phyloP scores from a whole-genome alignment of 768 basidiomycete species.

The Leccinum imitatum region DNA sequence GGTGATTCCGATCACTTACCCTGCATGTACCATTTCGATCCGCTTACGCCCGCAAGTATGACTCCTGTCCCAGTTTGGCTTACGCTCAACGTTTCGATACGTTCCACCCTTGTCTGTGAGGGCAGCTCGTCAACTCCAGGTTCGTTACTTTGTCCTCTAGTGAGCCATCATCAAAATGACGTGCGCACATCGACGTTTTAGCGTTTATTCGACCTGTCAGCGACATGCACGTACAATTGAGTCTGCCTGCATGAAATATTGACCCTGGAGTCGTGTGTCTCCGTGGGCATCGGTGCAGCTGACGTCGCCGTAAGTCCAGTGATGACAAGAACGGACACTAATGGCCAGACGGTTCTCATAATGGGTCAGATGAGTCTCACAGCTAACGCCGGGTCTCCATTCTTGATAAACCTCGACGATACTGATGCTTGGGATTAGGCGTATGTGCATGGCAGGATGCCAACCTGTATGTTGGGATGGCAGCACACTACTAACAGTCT shows the following conservation, averaged over 20 bases:
- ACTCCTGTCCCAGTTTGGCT: background rate
- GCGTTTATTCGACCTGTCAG: constrained; percentile 1
- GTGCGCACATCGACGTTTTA: constrained; percentile 3
- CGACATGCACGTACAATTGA: constrained; percentile 11
- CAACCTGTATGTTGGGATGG: constrained; percentile 2
- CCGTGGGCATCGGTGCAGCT: constrained; percentile 21
- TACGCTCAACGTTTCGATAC: background rate
- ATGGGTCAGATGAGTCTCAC: background rate
- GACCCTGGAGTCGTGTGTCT: constrained; percentile 9
- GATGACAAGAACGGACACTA: constrained; percentile 5
- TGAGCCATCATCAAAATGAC: background rate
- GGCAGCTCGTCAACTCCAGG: background rate
- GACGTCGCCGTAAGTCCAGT: constrained; percentile 5
- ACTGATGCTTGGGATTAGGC: constrained; percentile 12
- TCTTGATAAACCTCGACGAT: constrained; percentile 9
- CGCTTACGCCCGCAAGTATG: background rate
- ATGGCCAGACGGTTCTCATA: constrained; percentile 5
- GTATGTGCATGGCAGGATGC: constrained; percentile 11
- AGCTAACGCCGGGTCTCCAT: background rate
- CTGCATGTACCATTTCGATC: constrained; percentile 10
- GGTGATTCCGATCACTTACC: constrained; percentile 10
- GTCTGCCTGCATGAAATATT: background rate
- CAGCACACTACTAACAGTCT: background rate
- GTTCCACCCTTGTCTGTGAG: background rate
- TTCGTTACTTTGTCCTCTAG: constrained; percentile 7